phyloP scores from a whole-genome alignment of 306 rosid genomes.

The Lathyrus aphaca region DNA sequence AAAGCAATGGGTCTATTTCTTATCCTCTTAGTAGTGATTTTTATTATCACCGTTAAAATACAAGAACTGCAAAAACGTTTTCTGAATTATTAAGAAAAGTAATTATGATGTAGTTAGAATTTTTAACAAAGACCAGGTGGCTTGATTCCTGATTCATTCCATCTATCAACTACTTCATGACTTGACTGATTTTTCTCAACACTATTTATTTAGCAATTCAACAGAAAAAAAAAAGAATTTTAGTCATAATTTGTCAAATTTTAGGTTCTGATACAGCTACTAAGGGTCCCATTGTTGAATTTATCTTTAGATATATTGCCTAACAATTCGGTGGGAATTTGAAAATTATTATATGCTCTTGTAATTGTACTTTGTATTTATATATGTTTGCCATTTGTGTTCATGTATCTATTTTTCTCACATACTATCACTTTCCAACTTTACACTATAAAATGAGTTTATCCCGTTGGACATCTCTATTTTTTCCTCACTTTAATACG shows the following conservation, averaged over 20 bases:
- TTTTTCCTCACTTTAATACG: too few relatives aligned
- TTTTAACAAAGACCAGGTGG: neutral
- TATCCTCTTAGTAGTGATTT: too few relatives aligned
- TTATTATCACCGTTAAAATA: too few relatives aligned
- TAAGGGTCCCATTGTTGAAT: constrained; percentile 57
- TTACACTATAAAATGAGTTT: too few relatives aligned
- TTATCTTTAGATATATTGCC: constrained; percentile 43
- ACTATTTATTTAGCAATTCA: neutral
- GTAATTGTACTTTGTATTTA: constrained; percentile 30
- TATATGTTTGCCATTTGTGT: too few relatives aligned
- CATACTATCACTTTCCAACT: constrained; percentile 9
- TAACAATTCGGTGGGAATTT: constrained; percentile 50
- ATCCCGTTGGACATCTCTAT: too few relatives aligned
- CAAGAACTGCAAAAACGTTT: constrained; percentile 13
- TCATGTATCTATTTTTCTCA: constrained; percentile 2
- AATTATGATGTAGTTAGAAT: neutral
- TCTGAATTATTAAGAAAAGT: neutral
- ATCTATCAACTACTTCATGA: neutral
- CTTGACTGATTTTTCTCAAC: neutral
- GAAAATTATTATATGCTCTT: constrained; percentile 20
- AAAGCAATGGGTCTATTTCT: too few relatives aligned
- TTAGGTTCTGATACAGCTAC: constrained; percentile 65
- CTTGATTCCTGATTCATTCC: neutral
- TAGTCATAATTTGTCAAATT: constrained; percentile 44
- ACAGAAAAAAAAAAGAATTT: constrained; percentile 14